Evolutionary conservation across 768 basidiomycete genomes (phyloP), one percentile per base, ranked within the genome.

Genomic region (Phylloporus arenicola): DNA sequence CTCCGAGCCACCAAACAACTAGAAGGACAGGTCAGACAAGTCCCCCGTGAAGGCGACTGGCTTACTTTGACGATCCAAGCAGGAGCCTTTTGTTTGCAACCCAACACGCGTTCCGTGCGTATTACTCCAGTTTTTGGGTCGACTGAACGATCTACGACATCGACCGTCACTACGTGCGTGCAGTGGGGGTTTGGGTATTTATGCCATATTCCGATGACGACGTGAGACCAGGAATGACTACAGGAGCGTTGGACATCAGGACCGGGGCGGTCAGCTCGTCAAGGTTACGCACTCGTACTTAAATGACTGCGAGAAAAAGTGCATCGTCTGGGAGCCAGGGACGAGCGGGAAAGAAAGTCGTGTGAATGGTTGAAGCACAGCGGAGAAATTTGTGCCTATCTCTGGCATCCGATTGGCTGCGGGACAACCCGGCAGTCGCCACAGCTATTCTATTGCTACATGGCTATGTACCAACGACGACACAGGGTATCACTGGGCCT

Each of bases 131-230:
- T 92, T 48, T 75, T 68, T 25, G 89, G 80, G 71, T 95, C 84
- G 12, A 95, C 77, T 12, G 84, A 78, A 55, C 93, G 84, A 72
- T 92, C 87, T 49, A 95, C 53, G 25, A 92, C 91, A 68, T 92
- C 90, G 63, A 92, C 79, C 56, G 86, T 88, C 57, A 91, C 75
- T 57, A 92, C 91, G 67, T 92, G 91, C 20, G 86, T 80, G 70
- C 90, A 92, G 62, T 88, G 88, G 47, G 92, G 86, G 67, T 95
- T 95, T 45, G 93, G 93, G 69, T 96, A 96, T 77, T 96, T 96
- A 57, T 86, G 84, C 87, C 91, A 93, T 78, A 95, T 88, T 56
- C 88, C 89, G 63, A 88, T 85, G 54, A 92, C 83, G 58, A 94
- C 91, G 73, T 92, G 90, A 53, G 84, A 78, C 86, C 92, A 94